Evolutionary conservation across 495 filamentous ascomycete genomes (phyloP).

Genomic region (Penicillium maclennaniae): DNA sequence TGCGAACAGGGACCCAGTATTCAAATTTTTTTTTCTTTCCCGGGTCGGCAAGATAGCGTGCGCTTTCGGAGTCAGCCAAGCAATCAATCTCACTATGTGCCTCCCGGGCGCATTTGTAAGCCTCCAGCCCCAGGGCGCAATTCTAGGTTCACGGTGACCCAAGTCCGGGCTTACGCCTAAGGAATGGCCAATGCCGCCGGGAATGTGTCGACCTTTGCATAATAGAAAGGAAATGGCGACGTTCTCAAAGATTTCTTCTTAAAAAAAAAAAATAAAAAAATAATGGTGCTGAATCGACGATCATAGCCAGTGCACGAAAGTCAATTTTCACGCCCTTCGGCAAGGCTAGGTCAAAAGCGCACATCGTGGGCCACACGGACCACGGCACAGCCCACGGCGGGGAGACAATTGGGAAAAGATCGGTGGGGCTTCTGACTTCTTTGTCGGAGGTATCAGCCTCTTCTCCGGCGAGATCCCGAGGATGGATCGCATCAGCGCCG

Average conservation of each 20-base stretch:
- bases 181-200: neutral
- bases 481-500: neutral
- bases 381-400: constrained; percentile 29
- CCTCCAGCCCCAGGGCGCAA: neutral
- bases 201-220: neutral
- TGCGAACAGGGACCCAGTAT: neutral
- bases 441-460: neutral
- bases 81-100: neutral
- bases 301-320: constrained; percentile 9
- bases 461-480: neutral
- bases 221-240: neutral
- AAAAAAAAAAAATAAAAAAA: neutral
- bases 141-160: neutral
- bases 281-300: neutral
- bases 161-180: neutral
- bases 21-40: neutral
- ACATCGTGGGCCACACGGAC: constrained; percentile 15
- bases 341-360: constrained; percentile 23
- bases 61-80: neutral
- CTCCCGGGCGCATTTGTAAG: neutral
- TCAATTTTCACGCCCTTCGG: constrained; percentile 40
- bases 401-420: constrained; percentile 33
- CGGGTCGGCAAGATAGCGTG: neutral
- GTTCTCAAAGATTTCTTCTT: neutral
- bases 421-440: constrained; percentile 16